A percentile compares a stretch with the other conserved stretches of the same genome.
phyloP scores from a whole-genome alignment of 1,284 basidiomycete species.

The Apiotrichum veenhuisii region DNA sequence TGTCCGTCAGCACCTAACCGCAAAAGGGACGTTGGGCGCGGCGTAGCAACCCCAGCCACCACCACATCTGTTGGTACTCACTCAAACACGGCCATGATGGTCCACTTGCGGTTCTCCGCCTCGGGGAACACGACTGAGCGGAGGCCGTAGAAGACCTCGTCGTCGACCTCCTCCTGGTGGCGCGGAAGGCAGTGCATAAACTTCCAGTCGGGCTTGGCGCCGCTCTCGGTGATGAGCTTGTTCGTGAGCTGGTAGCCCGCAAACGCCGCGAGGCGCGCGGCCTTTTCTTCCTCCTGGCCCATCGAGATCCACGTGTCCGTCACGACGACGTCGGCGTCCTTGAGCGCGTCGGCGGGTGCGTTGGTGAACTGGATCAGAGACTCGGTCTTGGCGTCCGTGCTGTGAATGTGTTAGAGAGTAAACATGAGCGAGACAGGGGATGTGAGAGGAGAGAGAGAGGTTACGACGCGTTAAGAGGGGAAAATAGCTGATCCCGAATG shows the following conservation, averaged over 20 bases:
- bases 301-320: slow-evolving; percentile 99
- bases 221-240: slow-evolving; percentile 67
- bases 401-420: slow-evolving; percentile 13
- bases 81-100: slow-evolving; percentile 67
- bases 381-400: slow-evolving; percentile 43
- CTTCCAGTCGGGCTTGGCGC: slow-evolving; percentile 83
- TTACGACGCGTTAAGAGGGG: too few relatives aligned
- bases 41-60: too few relatives aligned
- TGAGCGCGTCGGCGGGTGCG: slow-evolving; percentile 74
- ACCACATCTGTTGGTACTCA: slow-evolving; percentile 27
- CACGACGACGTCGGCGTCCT: slow-evolving; percentile 85
- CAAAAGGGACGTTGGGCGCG: too few relatives aligned
- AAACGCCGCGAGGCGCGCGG: slow-evolving; percentile 82
- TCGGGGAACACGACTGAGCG: slow-evolving; percentile 53
- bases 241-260: slow-evolving; percentile 93
- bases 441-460: too few relatives aligned
- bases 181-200: slow-evolving; percentile 96
- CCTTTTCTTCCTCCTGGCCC: slow-evolving; percentile 95
- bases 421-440: not conserved
- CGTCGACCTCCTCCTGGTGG: slow-evolving; percentile 88
- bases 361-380: slow-evolving; percentile 43
- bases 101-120: slow-evolving; percentile 86
- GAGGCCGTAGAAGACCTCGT: slow-evolving; percentile 65
- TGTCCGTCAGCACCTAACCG: not conserved
- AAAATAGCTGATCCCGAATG: too few relatives aligned